Conservation (phyloP, 306 rosid species). For the Vigna nakashimae region DNA sequence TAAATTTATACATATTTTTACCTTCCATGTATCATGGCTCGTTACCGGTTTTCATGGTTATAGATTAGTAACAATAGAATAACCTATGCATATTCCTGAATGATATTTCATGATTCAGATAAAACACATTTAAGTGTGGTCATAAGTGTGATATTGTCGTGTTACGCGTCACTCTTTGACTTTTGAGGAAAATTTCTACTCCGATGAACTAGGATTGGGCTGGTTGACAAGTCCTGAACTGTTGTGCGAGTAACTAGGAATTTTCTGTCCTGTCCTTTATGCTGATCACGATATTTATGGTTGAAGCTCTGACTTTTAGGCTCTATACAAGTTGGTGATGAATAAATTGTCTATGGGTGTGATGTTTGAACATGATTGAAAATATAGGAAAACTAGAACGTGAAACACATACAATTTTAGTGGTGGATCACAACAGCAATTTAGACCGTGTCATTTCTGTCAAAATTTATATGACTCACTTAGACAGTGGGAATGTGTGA, state of each 20-base stretch:
- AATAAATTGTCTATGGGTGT: too few species aligned
- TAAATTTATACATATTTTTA: neutral
- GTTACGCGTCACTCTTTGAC: neutral
- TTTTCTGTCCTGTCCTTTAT: neutral
- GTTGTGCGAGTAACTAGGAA: neutral
- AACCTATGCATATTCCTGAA: neutral
- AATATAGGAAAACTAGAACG: too few species aligned
- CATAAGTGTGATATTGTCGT: neutral
- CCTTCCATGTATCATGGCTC: neutral
- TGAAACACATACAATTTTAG: too few species aligned
- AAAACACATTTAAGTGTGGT: neutral
- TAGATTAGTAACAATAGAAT: neutral
- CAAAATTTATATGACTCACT: too few species aligned
- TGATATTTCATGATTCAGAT: neutral
- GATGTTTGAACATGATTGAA: too few species aligned
- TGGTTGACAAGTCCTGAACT: neutral
- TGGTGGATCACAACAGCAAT: too few species aligned
- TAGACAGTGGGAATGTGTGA: too few species aligned
- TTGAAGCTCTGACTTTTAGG: neutral
- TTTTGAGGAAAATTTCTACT: neutral
- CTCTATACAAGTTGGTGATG: neutral
- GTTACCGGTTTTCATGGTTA: neutral
- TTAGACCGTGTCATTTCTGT: too few species aligned
- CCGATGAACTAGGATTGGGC: neutral
- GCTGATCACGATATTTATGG: constrained; percentile 6